Evolutionary conservation across 2,329 filamentous ascomycete genomes (phyloP).

Genomic region (Alternaria sp.): DNA sequence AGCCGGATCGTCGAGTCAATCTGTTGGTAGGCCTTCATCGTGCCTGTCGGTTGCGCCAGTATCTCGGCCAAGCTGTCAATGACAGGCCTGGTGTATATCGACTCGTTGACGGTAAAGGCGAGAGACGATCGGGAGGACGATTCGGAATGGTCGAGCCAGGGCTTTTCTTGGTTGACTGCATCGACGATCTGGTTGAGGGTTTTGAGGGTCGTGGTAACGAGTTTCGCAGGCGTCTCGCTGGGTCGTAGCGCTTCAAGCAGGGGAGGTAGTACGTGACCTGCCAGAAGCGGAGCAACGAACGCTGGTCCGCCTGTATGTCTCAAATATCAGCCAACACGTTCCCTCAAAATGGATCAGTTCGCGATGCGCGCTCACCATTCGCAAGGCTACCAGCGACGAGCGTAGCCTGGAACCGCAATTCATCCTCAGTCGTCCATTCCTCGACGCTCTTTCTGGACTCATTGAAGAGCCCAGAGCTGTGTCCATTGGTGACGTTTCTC

Average conservation of each 20-base stretch:
- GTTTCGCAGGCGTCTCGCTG: slow-evolving; percentile 65
- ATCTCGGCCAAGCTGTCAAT: slow-evolving; percentile 70
- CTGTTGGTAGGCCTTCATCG: slow-evolving; percentile 65
- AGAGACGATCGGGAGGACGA: slow-evolving; percentile 63
- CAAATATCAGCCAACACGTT: slow-evolving; percentile 24
- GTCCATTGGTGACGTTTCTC: slow-evolving; percentile 51
- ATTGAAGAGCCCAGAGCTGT: slow-evolving; percentile 14
- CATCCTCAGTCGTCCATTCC: slow-evolving; percentile 67
- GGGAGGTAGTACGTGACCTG: slow-evolving; percentile 70
- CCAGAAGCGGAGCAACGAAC: slow-evolving; percentile 77
- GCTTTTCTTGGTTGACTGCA: slow-evolving; percentile 64
- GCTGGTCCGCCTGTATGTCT: slow-evolving; percentile 71
- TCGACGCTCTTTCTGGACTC: slow-evolving; percentile 7
- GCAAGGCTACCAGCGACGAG: slow-evolving; percentile 86
- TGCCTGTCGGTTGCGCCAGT: slow-evolving; percentile 64
- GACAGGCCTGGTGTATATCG: slow-evolving; percentile 67
- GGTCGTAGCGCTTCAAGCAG: slow-evolving; percentile 75
- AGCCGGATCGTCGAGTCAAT: slow-evolving; percentile 66
- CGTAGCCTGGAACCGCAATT: slow-evolving; percentile 76
- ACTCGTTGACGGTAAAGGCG: slow-evolving; percentile 35
- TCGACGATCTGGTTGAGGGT: slow-evolving; percentile 75
- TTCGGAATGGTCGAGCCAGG: slow-evolving; percentile 58
- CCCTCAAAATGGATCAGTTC: background rate
- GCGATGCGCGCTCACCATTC: slow-evolving; percentile 65
- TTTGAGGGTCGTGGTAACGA: slow-evolving; percentile 76